Evolutionary conservation across 495 filamentous ascomycete species (phyloP), one percentile per base, ranked within the genome.

Genomic region (Gamarada debralockiae): DNA sequence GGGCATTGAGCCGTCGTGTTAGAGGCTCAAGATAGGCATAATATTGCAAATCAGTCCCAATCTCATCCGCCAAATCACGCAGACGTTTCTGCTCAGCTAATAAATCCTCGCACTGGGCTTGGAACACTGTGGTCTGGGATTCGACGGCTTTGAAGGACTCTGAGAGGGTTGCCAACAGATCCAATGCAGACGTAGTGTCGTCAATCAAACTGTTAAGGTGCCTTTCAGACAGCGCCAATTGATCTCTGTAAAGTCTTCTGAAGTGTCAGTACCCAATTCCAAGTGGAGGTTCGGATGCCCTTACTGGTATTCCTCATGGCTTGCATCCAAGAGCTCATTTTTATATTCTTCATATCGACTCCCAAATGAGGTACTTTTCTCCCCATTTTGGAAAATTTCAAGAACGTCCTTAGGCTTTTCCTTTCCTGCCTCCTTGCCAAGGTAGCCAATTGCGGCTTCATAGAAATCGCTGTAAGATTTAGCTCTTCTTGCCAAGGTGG

Each of bases 11-110:
- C 23, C 87, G 79, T 46, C 90, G 79, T 10, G 91, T 96, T 43
- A 92, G 89, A 44, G 86, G 91, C 52, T 97, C 93, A 18, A 97
- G 77, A 64, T 92, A 95, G 18, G 84, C 81, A 64, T 97, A 99
- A 65, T 95, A 96, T 56, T 90, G 83, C 5, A 96, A 75, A 56
- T 95, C 95, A 23, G 85, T 81, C 6, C 86, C 85, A 40, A 99
- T 86, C 24, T 86, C 83, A 56, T 92, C 83, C 1, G 90, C 87
- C 33, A 97, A 73, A 29, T 76, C 75, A 44, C 85, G 80, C 20
- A 96, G 76, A 13, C 86, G 82, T 55, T 78, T 82, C 65, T 97
- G 87, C 43, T 95, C 88, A 3, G 80, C 70, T 21, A 96, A 66
- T 1, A 97, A 70, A 14, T 88, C 87, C 61, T 96, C 89, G 65